Conservation (phyloP, 768 basidiomycete genomes). For the Hydnum rufescens region DNA sequence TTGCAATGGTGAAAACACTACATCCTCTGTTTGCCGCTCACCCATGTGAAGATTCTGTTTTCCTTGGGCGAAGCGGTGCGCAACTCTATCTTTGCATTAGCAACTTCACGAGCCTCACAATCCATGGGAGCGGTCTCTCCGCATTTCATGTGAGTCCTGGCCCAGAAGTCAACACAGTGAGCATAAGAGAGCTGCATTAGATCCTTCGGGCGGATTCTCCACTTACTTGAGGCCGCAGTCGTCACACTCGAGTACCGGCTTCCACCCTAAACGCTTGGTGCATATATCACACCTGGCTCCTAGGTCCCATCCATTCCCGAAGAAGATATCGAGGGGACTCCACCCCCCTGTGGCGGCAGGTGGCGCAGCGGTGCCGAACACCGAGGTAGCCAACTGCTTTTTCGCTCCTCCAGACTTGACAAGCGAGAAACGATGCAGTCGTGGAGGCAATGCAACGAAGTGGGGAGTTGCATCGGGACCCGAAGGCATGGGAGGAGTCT, state of each 20-base stretch:
- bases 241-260: conserved; percentile 70
- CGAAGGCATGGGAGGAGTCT: too few relatives aligned
- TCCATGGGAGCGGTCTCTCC: conserved; percentile 65
- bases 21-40: too few relatives aligned
- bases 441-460: conserved; percentile 22
- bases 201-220: too few relatives aligned
- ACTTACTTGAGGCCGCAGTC: conserved; percentile 66
- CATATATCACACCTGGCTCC: conserved; percentile 65
- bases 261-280: conserved; percentile 65
- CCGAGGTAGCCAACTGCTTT: conserved; percentile 6
- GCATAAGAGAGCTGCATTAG: too few relatives aligned
- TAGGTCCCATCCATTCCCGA: conserved; percentile 34
- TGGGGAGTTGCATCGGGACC: too few relatives aligned
- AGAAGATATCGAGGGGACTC: conserved; percentile 65
- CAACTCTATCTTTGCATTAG: not conserved
- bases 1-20: too few relatives aligned
- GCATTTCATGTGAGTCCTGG: conserved; percentile 69
- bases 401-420: conserved; percentile 54
- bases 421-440: conserved; percentile 72
- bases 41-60: too few relatives aligned
- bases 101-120: conserved; percentile 30
- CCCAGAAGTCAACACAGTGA: too few relatives aligned
- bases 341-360: conserved; percentile 23
- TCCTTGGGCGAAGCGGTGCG: not conserved
- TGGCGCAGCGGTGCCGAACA: conserved; percentile 14